These are phyloP conservation scores for Cicer chorassanicum DNA, from an alignment of 306 rosid species.

Conservation along the genomic window DNA sequence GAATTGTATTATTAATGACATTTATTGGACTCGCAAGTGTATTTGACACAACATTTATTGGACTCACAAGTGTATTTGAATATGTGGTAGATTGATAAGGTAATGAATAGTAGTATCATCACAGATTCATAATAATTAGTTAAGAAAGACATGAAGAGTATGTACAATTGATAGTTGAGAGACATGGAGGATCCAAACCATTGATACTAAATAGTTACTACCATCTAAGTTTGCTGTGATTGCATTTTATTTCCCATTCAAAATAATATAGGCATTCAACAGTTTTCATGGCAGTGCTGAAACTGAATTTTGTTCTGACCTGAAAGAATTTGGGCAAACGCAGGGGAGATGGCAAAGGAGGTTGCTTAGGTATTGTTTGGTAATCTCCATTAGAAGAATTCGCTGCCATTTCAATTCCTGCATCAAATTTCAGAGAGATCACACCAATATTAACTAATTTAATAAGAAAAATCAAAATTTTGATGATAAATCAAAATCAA, in stretches of 20 bases:
- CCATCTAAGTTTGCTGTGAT: constrained; percentile 38
- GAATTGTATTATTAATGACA: not conserved
- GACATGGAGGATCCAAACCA: constrained; percentile 47
- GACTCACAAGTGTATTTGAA: not conserved
- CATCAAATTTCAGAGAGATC: too few species aligned
- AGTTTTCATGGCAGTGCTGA: constrained; percentile 27
- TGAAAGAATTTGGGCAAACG: too few species aligned
- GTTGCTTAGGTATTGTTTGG: too few species aligned
- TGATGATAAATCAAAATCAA: too few species aligned
- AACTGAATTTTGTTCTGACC: not conserved
- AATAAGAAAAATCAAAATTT: too few species aligned
- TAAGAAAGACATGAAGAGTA: not conserved
- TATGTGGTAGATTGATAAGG: constrained; percentile 28
- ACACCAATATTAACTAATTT: too few species aligned
- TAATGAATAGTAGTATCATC: not conserved
- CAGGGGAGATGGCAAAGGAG: too few species aligned
- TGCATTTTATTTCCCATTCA: constrained; percentile 9
- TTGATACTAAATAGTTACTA: constrained; percentile 29
- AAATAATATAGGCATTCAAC: constrained; percentile 25
- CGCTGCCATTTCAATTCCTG: too few species aligned
- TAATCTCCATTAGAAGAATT: too few species aligned
- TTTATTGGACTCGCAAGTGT: not conserved
- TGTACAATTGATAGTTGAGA: constrained; percentile 3
- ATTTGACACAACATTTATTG: not conserved
- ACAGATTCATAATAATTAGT: not conserved